Base-by-base conservation (phyloP, 257 asterid genomes). In the Eucommia ulmoides region DNA sequence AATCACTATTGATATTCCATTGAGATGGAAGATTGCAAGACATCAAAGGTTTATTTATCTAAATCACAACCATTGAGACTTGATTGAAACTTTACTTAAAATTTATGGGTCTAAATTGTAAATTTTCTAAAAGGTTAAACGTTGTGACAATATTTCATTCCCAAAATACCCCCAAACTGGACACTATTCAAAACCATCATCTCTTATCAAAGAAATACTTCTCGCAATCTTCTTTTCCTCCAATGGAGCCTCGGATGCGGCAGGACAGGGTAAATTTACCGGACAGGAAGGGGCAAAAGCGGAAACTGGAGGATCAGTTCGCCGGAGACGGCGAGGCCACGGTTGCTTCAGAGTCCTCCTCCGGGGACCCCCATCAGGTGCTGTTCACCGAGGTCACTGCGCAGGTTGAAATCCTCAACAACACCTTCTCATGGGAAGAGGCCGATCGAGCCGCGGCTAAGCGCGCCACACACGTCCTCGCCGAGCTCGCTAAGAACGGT, bases 401-500 rank as follows among this genome's bases (percentile, higher is more conserved):
- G 23, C 89, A 82, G 59, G 80, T 82, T 15, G 83, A 79, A 76
- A 74, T 82, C 77, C 83, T 82, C 22, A 81, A 74, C 50, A 53
- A 76, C 8, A 52, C 69, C 21, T 62, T 50, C 56, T 54, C 78
- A 18, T 61, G 55, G 45, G 22, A 63, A 5, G 89, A 79, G 66
- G 56, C 58, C 38, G 83, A 79, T 72, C 93, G 81, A 10, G 74
- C 76, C 44, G 65, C 89, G 2, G 67, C 76, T 23, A 79, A 76
- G 42, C 79, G 79, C 64, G 81, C 89, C 33, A 69, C 79, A 21
- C 81, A 79, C 24, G 77, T 70, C 52, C 80, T 82, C 56, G 76
- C 89, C 15, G 86, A 82, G 55, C 80, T 79, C 26, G 81, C 93
- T 9, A 82, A 79, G 65, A 79, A 79, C 60, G 93, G 93, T 82